These are phyloP conservation scores for Parafenestella ontariensis DNA, from an alignment of 2,329 filamentous ascomycete genomes.

Conservation along the genomic window DNA sequence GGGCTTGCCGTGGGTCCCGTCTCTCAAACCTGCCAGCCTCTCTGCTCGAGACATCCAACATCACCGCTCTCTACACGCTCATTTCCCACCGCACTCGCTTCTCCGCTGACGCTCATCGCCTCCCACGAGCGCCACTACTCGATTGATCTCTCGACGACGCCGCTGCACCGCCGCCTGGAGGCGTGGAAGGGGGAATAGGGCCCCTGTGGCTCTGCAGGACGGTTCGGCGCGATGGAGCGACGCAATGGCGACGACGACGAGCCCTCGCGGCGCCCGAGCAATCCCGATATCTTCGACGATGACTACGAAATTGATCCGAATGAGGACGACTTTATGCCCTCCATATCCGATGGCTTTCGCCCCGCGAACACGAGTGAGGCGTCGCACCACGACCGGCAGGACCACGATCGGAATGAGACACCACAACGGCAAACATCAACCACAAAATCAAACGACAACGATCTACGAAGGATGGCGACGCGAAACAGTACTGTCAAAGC, in stretches of 20 bases:
- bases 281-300: constrained; percentile 58
- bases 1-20: constrained; percentile 32
- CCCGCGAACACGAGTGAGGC: constrained; percentile 41
- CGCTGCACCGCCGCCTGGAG: constrained; percentile 26
- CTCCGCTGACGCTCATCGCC: constrained; percentile 14
- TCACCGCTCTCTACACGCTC: constrained; percentile 32
- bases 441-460: constrained; percentile 25
- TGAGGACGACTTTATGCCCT: constrained; percentile 52
- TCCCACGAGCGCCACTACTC: constrained; percentile 18
- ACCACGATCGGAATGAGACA: constrained; percentile 32
- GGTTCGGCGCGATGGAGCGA: constrained; percentile 47
- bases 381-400: constrained; percentile 26
- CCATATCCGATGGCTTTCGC: constrained; percentile 56
- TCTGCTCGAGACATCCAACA: constrained; percentile 15
- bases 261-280: constrained; percentile 37
- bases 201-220: constrained; percentile 41
- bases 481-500: constrained; percentile 49
- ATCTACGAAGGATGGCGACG: constrained; percentile 43
- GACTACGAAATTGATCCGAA: constrained; percentile 53
- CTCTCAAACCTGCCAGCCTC: constrained; percentile 27
- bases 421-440: constrained; percentile 33
- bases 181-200: constrained; percentile 32
- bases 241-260: constrained; percentile 43
- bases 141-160: constrained; percentile 14
- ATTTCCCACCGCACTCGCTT: constrained; percentile 26